phyloP scores from a whole-genome alignment of 2,329 filamentous ascomycete genomes.

The Aspergillus pseudotamarii region DNA sequence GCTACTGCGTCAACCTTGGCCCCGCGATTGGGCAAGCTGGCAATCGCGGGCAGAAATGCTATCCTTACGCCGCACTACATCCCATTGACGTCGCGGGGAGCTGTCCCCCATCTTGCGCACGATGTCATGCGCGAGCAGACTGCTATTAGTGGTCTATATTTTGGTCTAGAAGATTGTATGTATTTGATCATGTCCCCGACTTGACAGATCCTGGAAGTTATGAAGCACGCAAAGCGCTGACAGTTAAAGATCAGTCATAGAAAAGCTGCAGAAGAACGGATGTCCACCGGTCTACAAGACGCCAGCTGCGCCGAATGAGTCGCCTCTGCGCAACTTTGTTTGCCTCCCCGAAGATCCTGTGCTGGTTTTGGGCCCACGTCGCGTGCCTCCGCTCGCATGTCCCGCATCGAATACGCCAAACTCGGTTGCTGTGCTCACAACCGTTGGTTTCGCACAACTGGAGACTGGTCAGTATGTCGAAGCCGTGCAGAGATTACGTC shows the following conservation, averaged over 20 bases:
- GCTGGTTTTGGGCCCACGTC: slow-evolving; percentile 74
- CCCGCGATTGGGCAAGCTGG: slow-evolving; percentile 69
- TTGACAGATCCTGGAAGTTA: neutral
- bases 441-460: slow-evolving; percentile 78
- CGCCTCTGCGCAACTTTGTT: slow-evolving; percentile 75
- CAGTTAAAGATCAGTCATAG: slow-evolving; percentile 58
- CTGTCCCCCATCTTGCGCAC: slow-evolving; percentile 83
- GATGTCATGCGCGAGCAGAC: slow-evolving; percentile 74
- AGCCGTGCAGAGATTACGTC: slow-evolving; percentile 65
- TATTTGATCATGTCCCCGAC: slow-evolving; percentile 10
- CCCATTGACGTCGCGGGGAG: slow-evolving; percentile 78
- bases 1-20: slow-evolving; percentile 36
- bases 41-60: slow-evolving; percentile 62
- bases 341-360: slow-evolving; percentile 67
- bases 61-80: slow-evolving; percentile 84
- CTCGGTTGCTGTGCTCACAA: slow-evolving; percentile 77
- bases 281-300: slow-evolving; percentile 56
- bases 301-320: slow-evolving; percentile 48
- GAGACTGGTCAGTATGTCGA: slow-evolving; percentile 69
- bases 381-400: slow-evolving; percentile 73
- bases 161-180: slow-evolving; percentile 92
- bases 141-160: slow-evolving; percentile 69
- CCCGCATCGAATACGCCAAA: slow-evolving; percentile 70
- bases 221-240: slow-evolving; percentile 27
- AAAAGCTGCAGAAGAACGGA: slow-evolving; percentile 51